These are phyloP conservation scores for Karstenula rhodostoma DNA, from an alignment of 2,329 filamentous ascomycete species.

Conservation along the genomic window DNA sequence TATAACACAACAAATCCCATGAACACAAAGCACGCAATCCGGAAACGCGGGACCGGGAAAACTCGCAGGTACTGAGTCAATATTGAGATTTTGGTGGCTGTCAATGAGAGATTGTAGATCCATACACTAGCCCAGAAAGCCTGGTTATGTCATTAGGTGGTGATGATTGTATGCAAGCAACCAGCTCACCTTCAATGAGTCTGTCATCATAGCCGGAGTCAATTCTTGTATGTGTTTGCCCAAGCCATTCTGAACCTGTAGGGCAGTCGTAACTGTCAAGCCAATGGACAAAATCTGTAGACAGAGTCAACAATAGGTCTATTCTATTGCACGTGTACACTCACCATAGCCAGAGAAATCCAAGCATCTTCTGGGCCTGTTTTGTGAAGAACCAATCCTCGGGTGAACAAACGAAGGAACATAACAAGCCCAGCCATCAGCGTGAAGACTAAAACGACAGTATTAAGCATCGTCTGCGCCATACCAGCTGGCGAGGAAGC, in stretches of 20 bases:
- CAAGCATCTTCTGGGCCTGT: constrained; percentile 41
- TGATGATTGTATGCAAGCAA: not conserved
- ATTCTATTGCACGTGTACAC: constrained; percentile 1
- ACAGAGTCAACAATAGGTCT: constrained; percentile 16
- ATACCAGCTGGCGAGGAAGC: constrained; percentile 38
- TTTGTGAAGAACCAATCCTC: constrained; percentile 33
- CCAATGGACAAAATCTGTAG: constrained; percentile 36
- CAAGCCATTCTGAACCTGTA: constrained; percentile 44
- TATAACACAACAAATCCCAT: constrained; percentile 35
- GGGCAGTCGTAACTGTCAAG: constrained; percentile 35
- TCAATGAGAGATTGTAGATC: constrained; percentile 44
- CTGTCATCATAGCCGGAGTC: constrained; percentile 16
- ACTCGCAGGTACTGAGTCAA: constrained; percentile 44
- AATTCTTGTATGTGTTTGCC: constrained; percentile 33
- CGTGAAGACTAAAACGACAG: constrained; percentile 42
- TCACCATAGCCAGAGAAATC: constrained; percentile 44
- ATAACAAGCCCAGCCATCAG: constrained; percentile 40
- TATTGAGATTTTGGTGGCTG: constrained; percentile 43
- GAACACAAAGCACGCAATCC: constrained; percentile 36
- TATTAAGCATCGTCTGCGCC: constrained; percentile 31
- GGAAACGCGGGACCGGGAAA: constrained; percentile 39
- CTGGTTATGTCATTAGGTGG: constrained; percentile 30
- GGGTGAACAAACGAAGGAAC: constrained; percentile 42
- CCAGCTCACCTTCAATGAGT: not conserved
- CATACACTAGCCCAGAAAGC: constrained; percentile 47